A percentile compares a stretch with the other conserved stretches of the same genome.
Evolutionary conservation across 2,329 filamentous ascomycete genomes (phyloP).

Genomic region (Aspergillus ochraceus): DNA sequence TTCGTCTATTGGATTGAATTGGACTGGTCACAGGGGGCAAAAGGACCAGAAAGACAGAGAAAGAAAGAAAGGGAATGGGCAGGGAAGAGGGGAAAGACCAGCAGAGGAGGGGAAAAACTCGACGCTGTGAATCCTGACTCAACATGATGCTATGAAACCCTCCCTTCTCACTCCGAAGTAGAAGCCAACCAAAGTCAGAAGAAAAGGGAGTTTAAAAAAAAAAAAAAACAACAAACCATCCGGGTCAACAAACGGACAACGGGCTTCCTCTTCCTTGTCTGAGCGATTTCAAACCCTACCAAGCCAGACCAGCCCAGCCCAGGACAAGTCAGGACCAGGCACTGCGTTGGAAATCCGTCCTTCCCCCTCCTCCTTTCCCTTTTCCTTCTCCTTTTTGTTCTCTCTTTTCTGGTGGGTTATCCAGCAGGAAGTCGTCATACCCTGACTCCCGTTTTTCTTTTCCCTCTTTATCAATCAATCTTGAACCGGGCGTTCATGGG

Average conservation of each 20-base stretch:
- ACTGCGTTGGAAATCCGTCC: background rate
- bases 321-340: background rate
- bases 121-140: background rate
- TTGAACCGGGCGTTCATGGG: background rate
- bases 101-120: background rate
- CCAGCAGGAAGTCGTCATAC: background rate
- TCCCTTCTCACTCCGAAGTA: background rate
- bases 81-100: background rate
- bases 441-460: background rate
- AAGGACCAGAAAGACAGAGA: too few relatives aligned
- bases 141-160: background rate
- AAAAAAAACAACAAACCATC: background rate
- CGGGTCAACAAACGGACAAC: background rate
- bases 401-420: background rate
- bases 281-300: background rate
- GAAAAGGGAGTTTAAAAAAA: background rate
- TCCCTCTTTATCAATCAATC: background rate
- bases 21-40: background rate
- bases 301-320: too few relatives aligned
- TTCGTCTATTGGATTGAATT: background rate
- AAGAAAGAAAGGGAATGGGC: too few relatives aligned
- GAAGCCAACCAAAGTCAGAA: background rate
- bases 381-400: background rate
- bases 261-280: background rate
- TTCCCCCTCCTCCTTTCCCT: background rate